Evolutionary conservation across 1,139 yeast species (phyloP).

Genomic region (Yamadazyma buinensis): DNA sequence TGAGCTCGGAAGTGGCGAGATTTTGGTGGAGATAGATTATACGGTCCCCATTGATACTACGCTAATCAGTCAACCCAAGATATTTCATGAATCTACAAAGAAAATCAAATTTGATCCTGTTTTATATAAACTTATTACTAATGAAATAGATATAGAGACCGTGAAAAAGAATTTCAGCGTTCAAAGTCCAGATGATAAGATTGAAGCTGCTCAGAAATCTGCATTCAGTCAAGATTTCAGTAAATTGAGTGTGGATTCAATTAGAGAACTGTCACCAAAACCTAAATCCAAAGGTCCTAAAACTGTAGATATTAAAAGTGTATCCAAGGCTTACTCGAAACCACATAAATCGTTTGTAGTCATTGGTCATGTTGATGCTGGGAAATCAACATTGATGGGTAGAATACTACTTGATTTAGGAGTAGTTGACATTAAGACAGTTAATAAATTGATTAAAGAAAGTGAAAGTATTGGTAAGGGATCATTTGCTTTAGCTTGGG

Average conservation of each 20-base stretch:
- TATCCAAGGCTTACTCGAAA: conserved; percentile 37
- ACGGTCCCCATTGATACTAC: conserved; percentile 1
- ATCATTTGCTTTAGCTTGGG: conserved; percentile 96
- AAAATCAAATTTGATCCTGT: conserved; percentile 1
- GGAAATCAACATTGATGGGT: conserved; percentile 94
- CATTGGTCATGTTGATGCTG: conserved; percentile 97
- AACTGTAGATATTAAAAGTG: conserved; percentile 18
- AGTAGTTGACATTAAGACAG: conserved; percentile 71
- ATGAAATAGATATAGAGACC: conserved; percentile 38
- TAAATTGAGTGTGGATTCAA: conserved; percentile 18
- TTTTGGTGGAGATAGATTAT: conserved; percentile 1
- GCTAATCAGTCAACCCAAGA: not conserved
- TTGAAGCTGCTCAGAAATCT: conserved; percentile 56
- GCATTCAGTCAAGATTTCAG: conserved; percentile 44
- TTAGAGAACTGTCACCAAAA: conserved; percentile 10
- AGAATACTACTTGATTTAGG: conserved; percentile 78
- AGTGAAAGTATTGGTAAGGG: conserved; percentile 83
- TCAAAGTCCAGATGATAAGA: conserved; percentile 84
- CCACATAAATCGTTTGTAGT: conserved; percentile 79
- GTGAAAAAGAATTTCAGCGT: conserved; percentile 54
- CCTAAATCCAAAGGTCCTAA: conserved; percentile 1
- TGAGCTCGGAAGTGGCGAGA: too few species aligned
- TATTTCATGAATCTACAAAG: not conserved
- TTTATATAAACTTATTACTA: conserved; percentile 36
- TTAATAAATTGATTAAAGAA: conserved; percentile 75